Evolutionary conservation across 2,329 filamentous ascomycete genomes (phyloP).

Genomic region (Stagonosporopsis tanaceti): DNA sequence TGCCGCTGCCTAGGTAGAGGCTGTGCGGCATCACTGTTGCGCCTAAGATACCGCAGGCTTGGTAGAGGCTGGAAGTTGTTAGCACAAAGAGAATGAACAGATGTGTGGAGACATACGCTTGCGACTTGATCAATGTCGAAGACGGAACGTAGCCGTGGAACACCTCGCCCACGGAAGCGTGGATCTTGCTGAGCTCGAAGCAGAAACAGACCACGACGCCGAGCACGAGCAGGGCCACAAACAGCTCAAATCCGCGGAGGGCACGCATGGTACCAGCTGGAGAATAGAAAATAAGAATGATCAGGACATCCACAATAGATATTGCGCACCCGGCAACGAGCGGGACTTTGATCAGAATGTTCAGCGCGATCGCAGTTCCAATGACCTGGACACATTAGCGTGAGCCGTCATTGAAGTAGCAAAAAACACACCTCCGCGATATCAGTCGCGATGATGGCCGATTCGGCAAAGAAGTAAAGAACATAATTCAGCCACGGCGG

Average conservation of each 20-base stretch:
- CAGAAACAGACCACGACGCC: conserved; percentile 66
- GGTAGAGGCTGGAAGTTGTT: conserved; percentile 56
- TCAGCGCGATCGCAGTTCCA: conserved; percentile 64
- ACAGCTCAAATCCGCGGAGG: conserved; percentile 62
- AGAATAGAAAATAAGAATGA: conserved; percentile 64
- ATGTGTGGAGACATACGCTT: conserved; percentile 52
- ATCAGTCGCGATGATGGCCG: conserved; percentile 66
- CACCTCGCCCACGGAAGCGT: conserved; percentile 60
- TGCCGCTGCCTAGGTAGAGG: conserved; percentile 64
- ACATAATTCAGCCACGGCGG: conserved; percentile 63
- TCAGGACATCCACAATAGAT: conserved; percentile 63
- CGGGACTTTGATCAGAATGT: conserved; percentile 62
- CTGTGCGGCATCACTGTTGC: conserved; percentile 74
- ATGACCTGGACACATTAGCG: conserved; percentile 53
- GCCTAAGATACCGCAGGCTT: conserved; percentile 77
- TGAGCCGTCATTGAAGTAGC: not conserved
- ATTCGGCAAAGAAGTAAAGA: conserved; percentile 64
- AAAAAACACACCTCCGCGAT: conserved; percentile 59
- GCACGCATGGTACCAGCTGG: conserved; percentile 61
- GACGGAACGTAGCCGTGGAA: conserved; percentile 65
- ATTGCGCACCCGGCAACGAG: conserved; percentile 65
- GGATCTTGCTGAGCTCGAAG: conserved; percentile 63
- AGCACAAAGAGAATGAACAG: conserved; percentile 1
- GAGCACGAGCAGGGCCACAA: conserved; percentile 62
- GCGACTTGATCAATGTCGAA: conserved; percentile 58